Conservation (phyloP, 352 stramenopile species). For the Aphanomyces cochlioides region DNA sequence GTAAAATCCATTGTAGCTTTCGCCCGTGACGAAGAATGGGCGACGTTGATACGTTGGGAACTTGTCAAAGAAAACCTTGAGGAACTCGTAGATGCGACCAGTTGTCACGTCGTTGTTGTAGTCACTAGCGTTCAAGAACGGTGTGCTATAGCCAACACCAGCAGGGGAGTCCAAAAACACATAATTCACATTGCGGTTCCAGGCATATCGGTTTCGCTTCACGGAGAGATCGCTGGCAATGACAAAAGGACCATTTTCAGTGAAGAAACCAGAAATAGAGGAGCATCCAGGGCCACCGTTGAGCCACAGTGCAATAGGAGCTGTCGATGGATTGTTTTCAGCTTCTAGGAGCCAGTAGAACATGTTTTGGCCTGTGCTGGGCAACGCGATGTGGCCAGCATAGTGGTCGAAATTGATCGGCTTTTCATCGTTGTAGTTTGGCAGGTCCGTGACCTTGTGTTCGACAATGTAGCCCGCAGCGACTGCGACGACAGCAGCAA, state of each 20-base stretch:
- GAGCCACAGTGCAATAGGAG: constrained; percentile 87
- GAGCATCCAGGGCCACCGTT: constrained; percentile 89
- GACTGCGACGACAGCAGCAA: constrained; percentile 27
- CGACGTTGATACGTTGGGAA: constrained; percentile 64
- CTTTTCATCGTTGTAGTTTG: constrained; percentile 41
- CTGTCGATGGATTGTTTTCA: constrained; percentile 42
- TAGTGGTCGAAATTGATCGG: constrained; percentile 63
- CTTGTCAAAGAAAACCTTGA: constrained; percentile 66
- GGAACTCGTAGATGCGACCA: constrained; percentile 52
- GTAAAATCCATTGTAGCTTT: constrained; percentile 88
- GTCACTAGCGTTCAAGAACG: constrained; percentile 43
- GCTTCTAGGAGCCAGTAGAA: constrained; percentile 77
- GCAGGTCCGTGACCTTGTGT: constrained; percentile 49
- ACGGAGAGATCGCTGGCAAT: constrained; percentile 49
- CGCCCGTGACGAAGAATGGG: constrained; percentile 82
- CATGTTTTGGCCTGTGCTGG: constrained; percentile 51
- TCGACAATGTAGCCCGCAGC: constrained; percentile 34
- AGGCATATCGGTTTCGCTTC: constrained; percentile 72
- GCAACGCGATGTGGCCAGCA: constrained; percentile 49
- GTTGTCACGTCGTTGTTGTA: constrained; percentile 60
- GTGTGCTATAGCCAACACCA: constrained; percentile 76
- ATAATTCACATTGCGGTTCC: constrained; percentile 85
- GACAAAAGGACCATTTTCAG: constrained; percentile 68
- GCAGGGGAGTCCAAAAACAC: constrained; percentile 88
- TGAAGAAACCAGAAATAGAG: constrained; percentile 79